A percentile compares a stretch with the other conserved stretches of the same genome.
Evolutionary conservation across 495 filamentous ascomycete species (phyloP).

Genomic region (Hypoxylon lienhwacheense): DNA sequence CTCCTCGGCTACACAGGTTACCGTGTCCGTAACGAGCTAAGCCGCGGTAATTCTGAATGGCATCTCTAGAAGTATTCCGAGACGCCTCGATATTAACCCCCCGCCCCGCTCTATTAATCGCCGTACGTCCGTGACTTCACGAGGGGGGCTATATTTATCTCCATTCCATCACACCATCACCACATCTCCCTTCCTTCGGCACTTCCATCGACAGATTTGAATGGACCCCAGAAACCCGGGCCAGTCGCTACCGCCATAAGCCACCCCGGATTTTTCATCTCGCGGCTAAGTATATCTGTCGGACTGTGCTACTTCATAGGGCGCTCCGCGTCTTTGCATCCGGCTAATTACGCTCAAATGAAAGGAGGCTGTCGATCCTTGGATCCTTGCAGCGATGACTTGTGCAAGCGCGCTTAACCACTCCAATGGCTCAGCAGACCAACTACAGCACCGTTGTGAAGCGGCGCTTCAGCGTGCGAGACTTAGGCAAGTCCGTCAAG

Average conservation of each 20-base stretch:
- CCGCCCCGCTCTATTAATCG: slow-evolving; percentile 6
- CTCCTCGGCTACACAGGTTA: too few relatives aligned
- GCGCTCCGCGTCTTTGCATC: slow-evolving; percentile 10
- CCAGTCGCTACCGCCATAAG: slow-evolving; percentile 17
- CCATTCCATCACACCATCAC: slow-evolving; percentile 4
- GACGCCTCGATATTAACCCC: neutral
- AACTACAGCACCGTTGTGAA: slow-evolving; percentile 20
- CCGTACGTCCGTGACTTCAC: slow-evolving; percentile 19
- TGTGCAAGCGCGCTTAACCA: slow-evolving; percentile 11
- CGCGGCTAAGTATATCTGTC: slow-evolving; percentile 33
- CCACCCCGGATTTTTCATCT: slow-evolving; percentile 27
- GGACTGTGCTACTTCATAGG: slow-evolving; percentile 10
- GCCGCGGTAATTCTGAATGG: neutral
- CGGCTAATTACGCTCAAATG: slow-evolving; percentile 30
- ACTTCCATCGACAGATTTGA: slow-evolving; percentile 8
- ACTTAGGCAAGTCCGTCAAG: slow-evolving; percentile 7
- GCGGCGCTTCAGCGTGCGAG: slow-evolving; percentile 23
- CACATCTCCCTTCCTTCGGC: slow-evolving; percentile 6
- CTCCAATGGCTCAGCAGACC: slow-evolving; percentile 2
- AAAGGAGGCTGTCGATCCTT: slow-evolving; percentile 18
- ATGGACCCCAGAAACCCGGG: slow-evolving; percentile 20
- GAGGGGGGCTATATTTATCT: neutral
- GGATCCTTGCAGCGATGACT: neutral
- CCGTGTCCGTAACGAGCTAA: neutral
- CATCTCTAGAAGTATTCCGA: neutral